Percentiles rank a stretch among this genome's conserved stretches.
Conservation (phyloP, 1,284 basidiomycete species). For the Ustilago tritici region DNA sequence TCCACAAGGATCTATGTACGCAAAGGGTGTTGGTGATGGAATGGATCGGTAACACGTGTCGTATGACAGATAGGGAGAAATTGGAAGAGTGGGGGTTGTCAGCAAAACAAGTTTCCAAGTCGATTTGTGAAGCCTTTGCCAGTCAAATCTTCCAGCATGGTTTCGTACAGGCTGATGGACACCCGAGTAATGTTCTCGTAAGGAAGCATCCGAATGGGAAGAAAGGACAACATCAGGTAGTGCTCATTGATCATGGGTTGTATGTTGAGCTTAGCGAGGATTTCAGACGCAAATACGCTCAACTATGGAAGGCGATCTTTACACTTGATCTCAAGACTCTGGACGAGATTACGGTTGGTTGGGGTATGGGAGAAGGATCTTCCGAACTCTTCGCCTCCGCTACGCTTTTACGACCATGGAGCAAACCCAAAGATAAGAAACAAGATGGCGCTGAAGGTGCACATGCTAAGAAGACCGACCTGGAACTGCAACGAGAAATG, state of each 20-base stretch:
- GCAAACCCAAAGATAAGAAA: slow-evolving; percentile 44
- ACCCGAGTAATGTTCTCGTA: slow-evolving; percentile 60
- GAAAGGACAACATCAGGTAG: slow-evolving; percentile 57
- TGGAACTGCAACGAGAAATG: slow-evolving; percentile 53
- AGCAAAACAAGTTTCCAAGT: slow-evolving; percentile 50
- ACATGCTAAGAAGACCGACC: slow-evolving; percentile 44
- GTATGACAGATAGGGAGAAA: slow-evolving; percentile 59
- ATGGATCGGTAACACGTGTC: slow-evolving; percentile 54
- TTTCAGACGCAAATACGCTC: slow-evolving; percentile 60
- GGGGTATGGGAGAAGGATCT: slow-evolving; percentile 61
- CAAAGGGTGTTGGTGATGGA: slow-evolving; percentile 61
- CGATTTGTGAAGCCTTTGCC: slow-evolving; percentile 61
- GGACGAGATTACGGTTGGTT: slow-evolving; percentile 52
- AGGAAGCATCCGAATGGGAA: slow-evolving; percentile 58
- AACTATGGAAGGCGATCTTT: slow-evolving; percentile 64
- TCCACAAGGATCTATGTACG: slow-evolving; percentile 52
- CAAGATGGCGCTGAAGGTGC: slow-evolving; percentile 16
- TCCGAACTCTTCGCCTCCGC: slow-evolving; percentile 63
- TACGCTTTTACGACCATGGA: slow-evolving; percentile 63
- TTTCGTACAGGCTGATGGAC: slow-evolving; percentile 63
- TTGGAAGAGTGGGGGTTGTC: slow-evolving; percentile 57
- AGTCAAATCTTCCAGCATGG: slow-evolving; percentile 66
- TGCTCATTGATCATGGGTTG: slow-evolving; percentile 64
- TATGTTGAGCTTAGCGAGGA: slow-evolving; percentile 59
- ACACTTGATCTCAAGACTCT: slow-evolving; percentile 56